phyloP scores from a whole-genome alignment of 2,329 filamentous ascomycete genomes.

The Colletotrichum liriopes region DNA sequence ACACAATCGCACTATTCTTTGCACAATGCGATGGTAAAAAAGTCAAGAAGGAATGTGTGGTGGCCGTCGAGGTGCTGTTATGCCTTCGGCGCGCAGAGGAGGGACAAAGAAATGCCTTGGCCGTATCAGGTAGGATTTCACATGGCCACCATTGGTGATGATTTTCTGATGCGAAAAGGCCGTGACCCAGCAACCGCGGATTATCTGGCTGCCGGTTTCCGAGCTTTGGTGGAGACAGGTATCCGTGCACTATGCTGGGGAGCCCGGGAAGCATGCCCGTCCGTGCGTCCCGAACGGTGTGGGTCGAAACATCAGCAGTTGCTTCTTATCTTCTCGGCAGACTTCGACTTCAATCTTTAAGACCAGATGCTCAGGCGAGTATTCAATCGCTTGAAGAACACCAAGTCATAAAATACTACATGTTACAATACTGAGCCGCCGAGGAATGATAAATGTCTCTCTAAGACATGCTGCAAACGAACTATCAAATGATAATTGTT shows the following conservation, averaged over 20 bases:
- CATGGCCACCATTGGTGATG: conserved; percentile 25
- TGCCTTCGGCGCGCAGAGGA: conserved; percentile 23
- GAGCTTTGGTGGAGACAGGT: neutral
- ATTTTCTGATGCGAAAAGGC: conserved; percentile 37
- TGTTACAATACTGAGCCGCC: neutral
- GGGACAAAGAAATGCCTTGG: conserved; percentile 21
- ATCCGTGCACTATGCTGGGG: neutral
- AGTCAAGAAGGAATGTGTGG: conserved; percentile 5
- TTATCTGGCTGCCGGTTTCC: conserved; percentile 14
- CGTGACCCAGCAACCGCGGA: conserved; percentile 39
- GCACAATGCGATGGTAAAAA: neutral
- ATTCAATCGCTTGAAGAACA: neutral
- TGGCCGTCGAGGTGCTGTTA: conserved; percentile 34
- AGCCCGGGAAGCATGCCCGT: neutral
- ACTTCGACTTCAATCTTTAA: neutral
- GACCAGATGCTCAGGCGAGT: neutral
- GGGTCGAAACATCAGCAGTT: neutral
- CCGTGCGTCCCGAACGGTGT: neutral
- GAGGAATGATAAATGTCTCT: neutral
- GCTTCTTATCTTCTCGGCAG: neutral
- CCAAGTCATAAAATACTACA: neutral
- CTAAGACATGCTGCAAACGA: neutral
- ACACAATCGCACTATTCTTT: neutral
- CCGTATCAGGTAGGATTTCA: conserved; percentile 7
- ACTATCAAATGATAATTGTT: too few species aligned